Evolutionary conservation across 495 filamentous ascomycete genomes (phyloP).

Genomic region (Schizothecium vesticola): DNA sequence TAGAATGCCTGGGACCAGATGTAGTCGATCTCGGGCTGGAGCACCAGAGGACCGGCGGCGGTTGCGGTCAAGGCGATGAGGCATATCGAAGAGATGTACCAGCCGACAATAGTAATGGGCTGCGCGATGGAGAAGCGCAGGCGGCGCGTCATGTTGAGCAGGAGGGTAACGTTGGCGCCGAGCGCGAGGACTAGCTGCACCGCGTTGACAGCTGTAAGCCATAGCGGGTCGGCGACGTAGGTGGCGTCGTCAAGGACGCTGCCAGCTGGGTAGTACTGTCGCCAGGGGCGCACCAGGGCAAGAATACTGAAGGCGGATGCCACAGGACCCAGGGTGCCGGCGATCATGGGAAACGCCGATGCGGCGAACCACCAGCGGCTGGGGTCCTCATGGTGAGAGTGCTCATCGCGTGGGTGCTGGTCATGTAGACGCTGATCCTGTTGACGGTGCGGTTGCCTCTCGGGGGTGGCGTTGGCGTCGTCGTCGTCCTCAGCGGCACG

Average conservation of each 20-base stretch:
- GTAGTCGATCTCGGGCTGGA: slow-evolving; percentile 45
- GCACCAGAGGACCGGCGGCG: slow-evolving; percentile 45
- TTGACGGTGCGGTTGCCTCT: not conserved
- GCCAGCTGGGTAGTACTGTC: slow-evolving; percentile 54
- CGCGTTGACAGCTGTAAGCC: slow-evolving; percentile 69
- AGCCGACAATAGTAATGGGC: slow-evolving; percentile 58
- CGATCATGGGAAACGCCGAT: slow-evolving; percentile 73
- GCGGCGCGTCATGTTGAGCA: slow-evolving; percentile 78
- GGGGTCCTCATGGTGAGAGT: slow-evolving; percentile 45
- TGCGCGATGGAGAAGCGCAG: slow-evolving; percentile 76
- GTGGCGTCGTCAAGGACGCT: slow-evolving; percentile 41
- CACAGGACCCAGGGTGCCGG: slow-evolving; percentile 80
- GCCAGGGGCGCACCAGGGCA: slow-evolving; percentile 68
- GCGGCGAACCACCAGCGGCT: slow-evolving; percentile 85
- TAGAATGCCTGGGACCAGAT: slow-evolving; percentile 70
- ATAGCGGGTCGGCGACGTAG: slow-evolving; percentile 61
- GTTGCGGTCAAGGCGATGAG: slow-evolving; percentile 56
- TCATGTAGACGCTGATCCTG: slow-evolving; percentile 8
- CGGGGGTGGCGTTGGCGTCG: not conserved
- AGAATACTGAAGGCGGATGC: slow-evolving; percentile 76
- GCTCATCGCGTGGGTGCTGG: slow-evolving; percentile 21
- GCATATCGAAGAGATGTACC: slow-evolving; percentile 61
- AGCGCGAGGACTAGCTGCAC: slow-evolving; percentile 67
- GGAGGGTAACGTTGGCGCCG: slow-evolving; percentile 63
- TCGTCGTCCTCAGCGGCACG: slow-evolving; percentile 12